Conservation (phyloP, 164 flowering plant genomes). For the Chimonanthus salicifolius region DNA sequence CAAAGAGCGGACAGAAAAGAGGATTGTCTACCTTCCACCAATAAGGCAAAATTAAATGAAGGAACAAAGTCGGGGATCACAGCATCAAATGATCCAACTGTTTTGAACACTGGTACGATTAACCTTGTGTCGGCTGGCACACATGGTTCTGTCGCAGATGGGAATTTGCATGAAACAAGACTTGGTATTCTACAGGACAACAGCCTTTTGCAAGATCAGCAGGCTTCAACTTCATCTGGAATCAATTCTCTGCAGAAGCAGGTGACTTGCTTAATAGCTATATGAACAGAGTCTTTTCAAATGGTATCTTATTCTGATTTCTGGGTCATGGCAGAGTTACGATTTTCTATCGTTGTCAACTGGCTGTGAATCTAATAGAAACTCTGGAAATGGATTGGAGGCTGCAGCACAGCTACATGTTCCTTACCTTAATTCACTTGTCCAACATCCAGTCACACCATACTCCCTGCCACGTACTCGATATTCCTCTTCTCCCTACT, state of each 20-base stretch:
- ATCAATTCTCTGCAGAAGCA: slow-evolving; percentile 26
- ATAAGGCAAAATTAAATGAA: slow-evolving; percentile 20
- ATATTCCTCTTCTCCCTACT: slow-evolving; percentile 22
- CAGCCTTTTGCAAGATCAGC: slow-evolving; percentile 23
- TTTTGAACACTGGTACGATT: slow-evolving; percentile 3
- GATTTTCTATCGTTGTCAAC: slow-evolving; percentile 50
- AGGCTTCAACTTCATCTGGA: slow-evolving; percentile 16
- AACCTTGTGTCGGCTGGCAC: slow-evolving; percentile 3
- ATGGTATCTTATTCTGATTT: slow-evolving; percentile 9
- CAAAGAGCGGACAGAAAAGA: slow-evolving; percentile 27
- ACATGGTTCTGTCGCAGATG: slow-evolving; percentile 15
- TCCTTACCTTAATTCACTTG: slow-evolving; percentile 34
- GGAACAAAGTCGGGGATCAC: slow-evolving; percentile 19
- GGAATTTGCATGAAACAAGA: slow-evolving; percentile 24
- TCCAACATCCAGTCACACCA: slow-evolving; percentile 30
- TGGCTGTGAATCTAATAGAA: slow-evolving; percentile 17
- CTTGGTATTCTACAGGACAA: slow-evolving; percentile 19
- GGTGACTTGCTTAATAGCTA: slow-evolving; percentile 24
- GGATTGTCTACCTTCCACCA: slow-evolving; percentile 1
- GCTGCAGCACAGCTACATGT: slow-evolving; percentile 19
- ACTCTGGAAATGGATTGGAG: slow-evolving; percentile 19
- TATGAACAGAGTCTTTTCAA: not conserved
- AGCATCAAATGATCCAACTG: slow-evolving; percentile 4
- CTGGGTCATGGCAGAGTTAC: slow-evolving; percentile 30
- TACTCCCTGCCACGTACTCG: slow-evolving; percentile 26